These are phyloP conservation scores for Incumbomyces delicatus DNA, from an alignment of 2,329 filamentous ascomycete species.

Conservation along the genomic window DNA sequence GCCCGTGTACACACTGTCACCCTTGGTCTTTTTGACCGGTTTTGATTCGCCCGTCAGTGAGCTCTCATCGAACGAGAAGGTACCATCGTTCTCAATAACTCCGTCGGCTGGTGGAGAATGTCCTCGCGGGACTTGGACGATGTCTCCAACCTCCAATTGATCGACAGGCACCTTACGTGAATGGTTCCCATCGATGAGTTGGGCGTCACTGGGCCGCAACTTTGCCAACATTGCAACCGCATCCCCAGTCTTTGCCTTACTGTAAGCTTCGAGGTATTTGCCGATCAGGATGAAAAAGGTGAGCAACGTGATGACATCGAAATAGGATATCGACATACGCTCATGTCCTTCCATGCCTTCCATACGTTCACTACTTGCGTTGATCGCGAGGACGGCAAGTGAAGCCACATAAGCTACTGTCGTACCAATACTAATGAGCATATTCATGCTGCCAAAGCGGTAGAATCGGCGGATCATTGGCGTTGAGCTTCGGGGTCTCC, in stretches of 20 bases:
- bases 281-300: slow-evolving; percentile 74
- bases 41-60: slow-evolving; percentile 60
- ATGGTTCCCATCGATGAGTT: slow-evolving; percentile 43
- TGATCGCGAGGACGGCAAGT: slow-evolving; percentile 63
- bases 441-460: slow-evolving; percentile 94
- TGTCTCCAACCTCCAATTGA: slow-evolving; percentile 63
- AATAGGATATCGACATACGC: slow-evolving; percentile 47
- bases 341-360: slow-evolving; percentile 22
- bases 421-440: slow-evolving; percentile 81
- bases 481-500: slow-evolving; percentile 64
- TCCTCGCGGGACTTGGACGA: slow-evolving; percentile 66
- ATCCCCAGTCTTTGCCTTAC: slow-evolving; percentile 81
- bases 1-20: slow-evolving; percentile 37
- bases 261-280: slow-evolving; percentile 61
- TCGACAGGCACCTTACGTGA: slow-evolving; percentile 49
- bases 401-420: slow-evolving; percentile 81
- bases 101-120: slow-evolving; percentile 80
- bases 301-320: slow-evolving; percentile 85
- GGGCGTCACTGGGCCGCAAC: slow-evolving; percentile 65
- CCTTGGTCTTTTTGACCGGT: slow-evolving; percentile 33
- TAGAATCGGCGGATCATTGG: slow-evolving; percentile 71
- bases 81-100: slow-evolving; percentile 43
- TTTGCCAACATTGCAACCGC: slow-evolving; percentile 72
- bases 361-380: slow-evolving; percentile 43
- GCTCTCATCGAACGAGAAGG: slow-evolving; percentile 73